Conservation (phyloP, 2,329 filamentous ascomycete species). For the Tympanopsis confertula region DNA sequence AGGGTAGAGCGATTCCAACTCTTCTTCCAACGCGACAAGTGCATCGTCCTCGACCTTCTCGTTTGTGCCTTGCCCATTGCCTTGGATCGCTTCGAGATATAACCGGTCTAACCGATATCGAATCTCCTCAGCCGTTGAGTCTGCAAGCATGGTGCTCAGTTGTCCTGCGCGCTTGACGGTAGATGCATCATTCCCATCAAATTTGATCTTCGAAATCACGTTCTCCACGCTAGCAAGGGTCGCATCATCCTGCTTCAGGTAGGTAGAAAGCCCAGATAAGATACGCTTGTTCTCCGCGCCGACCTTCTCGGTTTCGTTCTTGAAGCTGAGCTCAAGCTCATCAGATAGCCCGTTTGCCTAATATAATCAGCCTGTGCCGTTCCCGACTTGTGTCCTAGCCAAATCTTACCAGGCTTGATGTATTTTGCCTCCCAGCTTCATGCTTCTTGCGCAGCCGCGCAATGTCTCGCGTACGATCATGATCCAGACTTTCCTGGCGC, state of each 20-base stretch:
- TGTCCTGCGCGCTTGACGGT: slow-evolving; percentile 13
- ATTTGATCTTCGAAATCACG: slow-evolving; percentile 13
- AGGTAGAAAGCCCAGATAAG: slow-evolving; percentile 16
- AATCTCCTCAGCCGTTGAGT: slow-evolving; percentile 20
- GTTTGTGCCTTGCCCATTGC: not conserved
- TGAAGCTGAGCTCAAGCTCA: slow-evolving; percentile 17
- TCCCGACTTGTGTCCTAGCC: no score
- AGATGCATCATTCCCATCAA: slow-evolving; percentile 14
- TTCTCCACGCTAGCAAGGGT: slow-evolving; percentile 16
- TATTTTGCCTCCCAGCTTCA: slow-evolving; percentile 18
- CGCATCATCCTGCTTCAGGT: slow-evolving; percentile 22
- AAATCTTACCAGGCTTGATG: slow-evolving; percentile 17
- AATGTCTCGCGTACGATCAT: slow-evolving; percentile 12
- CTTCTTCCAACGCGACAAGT: slow-evolving; percentile 16
- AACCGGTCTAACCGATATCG: slow-evolving; percentile 23
- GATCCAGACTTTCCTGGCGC: slow-evolving; percentile 6
- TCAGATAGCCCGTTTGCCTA: slow-evolving; percentile 20
- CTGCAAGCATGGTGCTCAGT: slow-evolving; percentile 16
- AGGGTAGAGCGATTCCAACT: slow-evolving; percentile 22
- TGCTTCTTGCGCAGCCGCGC: slow-evolving; percentile 19
- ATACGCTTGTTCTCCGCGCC: slow-evolving; percentile 17
- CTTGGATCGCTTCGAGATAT: slow-evolving; percentile 18
- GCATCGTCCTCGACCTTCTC: slow-evolving; percentile 6
- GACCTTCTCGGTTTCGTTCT: slow-evolving; percentile 15
- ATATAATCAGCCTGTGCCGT: not conserved